Evolutionary conservation across 2,329 filamentous ascomycete genomes (phyloP), one percentile per base, ranked within the genome.

Genomic region (Paradendryphiella salina): DNA sequence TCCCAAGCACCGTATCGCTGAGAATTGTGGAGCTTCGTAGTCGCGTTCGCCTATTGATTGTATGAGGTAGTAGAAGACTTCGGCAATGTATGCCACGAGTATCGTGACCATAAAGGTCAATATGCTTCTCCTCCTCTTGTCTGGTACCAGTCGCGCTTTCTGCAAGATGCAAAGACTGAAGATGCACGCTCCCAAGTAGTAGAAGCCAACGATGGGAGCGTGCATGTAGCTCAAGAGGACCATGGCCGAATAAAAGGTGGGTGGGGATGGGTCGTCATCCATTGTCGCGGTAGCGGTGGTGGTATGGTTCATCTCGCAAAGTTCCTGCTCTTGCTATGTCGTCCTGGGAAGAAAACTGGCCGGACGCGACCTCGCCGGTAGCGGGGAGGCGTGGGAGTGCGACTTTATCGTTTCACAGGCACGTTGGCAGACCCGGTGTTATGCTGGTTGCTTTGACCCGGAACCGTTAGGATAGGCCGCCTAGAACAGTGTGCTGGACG

Each of bases 21-120:
- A 60, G 43, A 69, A 60, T 32, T 73, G 59, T 5, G 68, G 65
- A n/a, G 70, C 52, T 34, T 61, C 60, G 33, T 70, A 72, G 20
- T 60, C 46, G n/a, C 35, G 37, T 6, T 73, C 60, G 31, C 66
- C 57, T 13, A 72, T 49, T 4, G 64, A 66, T 1, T 59, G 60
- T 33, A 59, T 64, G 51, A 73, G 57, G 50, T 71, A 73, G 47
- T 71, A 73, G 3, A 73, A 47, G 2, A 67, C 56, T 40, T 73
- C 69, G 14, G 62, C 59, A 13, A 67, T 51, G 46, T 71, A 70
- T 2, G 61, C 59, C 14, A 59, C 11, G 10, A 71, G 47, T 6
- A 63, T 55, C 0, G 57, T 42, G 26, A 50, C 7, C 17, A 57
- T 52, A 6, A 65, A 45, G 1, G 47, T 45, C 1, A 66, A 17